Evolutionary conservation across 2,329 filamentous ascomycete genomes (phyloP).

Genomic region (Colletotrichum liaoningense): DNA sequence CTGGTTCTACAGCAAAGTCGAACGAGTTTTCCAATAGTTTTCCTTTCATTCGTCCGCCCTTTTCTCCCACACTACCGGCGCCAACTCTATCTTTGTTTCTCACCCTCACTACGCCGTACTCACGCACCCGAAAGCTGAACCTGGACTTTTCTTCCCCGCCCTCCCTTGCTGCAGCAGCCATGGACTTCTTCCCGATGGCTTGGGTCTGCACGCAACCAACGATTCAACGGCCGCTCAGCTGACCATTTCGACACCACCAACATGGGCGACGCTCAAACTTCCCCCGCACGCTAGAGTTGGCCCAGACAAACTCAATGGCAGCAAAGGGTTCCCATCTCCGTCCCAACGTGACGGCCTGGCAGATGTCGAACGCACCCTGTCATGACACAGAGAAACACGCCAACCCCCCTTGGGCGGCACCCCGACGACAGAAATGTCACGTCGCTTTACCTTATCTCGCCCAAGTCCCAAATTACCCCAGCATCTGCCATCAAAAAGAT

Average conservation of each 20-base stretch:
- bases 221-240: not conserved
- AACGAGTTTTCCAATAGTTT: not conserved
- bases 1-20: not conserved
- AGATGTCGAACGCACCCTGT: not conserved
- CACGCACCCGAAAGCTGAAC: not conserved
- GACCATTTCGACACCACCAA: not conserved
- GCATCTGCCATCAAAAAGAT: not conserved
- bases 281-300: conserved; percentile 3
- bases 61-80: not conserved
- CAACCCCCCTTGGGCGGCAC: not conserved
- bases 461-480: not conserved
- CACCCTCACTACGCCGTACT: not conserved
- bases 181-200: conserved; percentile 17
- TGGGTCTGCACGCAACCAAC: not conserved
- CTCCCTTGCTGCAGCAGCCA: not conserved
- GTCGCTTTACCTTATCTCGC: not conserved
- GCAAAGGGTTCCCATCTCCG: not conserved
- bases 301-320: conserved; percentile 13
- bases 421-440: not conserved
- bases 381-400: not conserved
- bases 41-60: not conserved
- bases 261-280: not conserved
- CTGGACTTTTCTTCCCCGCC: not conserved
- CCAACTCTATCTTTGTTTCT: not conserved
- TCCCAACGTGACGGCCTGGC: conserved; percentile 1